Evolutionary conservation across 371 early-diverging fungal genomes (phyloP).

Genomic region (Apophysomyces sp.): DNA sequence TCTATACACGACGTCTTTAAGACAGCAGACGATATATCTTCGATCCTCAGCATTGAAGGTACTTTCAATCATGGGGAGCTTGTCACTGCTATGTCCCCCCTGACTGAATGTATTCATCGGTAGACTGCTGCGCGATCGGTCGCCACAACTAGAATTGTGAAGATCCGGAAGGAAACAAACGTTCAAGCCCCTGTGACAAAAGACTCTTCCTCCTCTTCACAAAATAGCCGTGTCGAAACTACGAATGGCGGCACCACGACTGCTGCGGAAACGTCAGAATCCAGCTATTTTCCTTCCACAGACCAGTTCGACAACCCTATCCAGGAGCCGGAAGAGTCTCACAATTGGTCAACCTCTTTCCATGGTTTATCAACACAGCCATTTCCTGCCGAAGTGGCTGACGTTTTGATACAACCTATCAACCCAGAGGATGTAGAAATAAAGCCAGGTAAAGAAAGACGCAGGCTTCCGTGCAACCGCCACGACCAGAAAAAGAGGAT

Average conservation of each 20-base stretch:
- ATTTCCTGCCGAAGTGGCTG: conserved; percentile 69
- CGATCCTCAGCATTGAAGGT: background rate
- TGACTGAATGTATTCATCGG: background rate
- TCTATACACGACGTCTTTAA: background rate
- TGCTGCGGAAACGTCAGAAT: background rate
- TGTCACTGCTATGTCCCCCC: background rate
- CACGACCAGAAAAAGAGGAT: too few relatives aligned
- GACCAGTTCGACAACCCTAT: conserved; percentile 20
- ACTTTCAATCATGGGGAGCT: background rate
- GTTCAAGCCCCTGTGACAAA: background rate
- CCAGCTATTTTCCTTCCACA: conserved; percentile 16
- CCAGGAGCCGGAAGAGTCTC: conserved; percentile 15
- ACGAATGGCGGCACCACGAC: background rate
- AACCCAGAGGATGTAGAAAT: conserved; percentile 82
- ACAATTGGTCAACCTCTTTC: conserved; percentile 76
- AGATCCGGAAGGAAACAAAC: background rate
- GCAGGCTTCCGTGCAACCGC: background rate
- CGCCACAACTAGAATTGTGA: background rate
- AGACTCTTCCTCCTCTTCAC: background rate
- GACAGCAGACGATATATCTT: background rate
- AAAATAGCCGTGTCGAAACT: background rate
- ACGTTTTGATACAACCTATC: conserved; percentile 76
- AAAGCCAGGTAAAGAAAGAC: conserved; percentile 72
- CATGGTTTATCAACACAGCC: conserved; percentile 71
- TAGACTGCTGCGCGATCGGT: background rate